These are phyloP conservation scores for Cystobasidium sp. DNA, from an alignment of 1,284 basidiomycete species.

Conservation along the genomic window DNA sequence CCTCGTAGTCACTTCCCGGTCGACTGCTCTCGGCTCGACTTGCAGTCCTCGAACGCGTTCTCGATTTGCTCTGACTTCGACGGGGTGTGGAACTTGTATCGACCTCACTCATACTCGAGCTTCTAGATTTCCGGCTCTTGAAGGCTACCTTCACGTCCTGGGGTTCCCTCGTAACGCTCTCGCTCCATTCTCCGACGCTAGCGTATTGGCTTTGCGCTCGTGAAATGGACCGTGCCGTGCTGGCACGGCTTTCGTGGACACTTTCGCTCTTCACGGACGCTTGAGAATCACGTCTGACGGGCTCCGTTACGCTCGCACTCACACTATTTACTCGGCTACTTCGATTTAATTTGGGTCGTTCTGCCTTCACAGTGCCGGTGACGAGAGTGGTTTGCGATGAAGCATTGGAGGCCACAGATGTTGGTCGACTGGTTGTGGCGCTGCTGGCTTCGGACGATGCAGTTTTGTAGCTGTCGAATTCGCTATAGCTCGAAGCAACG, in stretches of 20 bases:
- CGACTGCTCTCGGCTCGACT: not conserved
- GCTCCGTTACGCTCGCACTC: slow-evolving; percentile 4
- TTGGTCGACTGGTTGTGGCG: not conserved
- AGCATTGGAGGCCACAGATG: not conserved
- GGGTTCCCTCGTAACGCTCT: slow-evolving; percentile 6
- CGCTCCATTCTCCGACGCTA: slow-evolving; percentile 30
- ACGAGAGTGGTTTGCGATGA: slow-evolving; percentile 1
- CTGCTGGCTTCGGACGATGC: not conserved
- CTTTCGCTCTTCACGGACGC: not conserved
- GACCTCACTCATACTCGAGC: slow-evolving; percentile 2
- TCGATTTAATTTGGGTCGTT: slow-evolving; percentile 9
- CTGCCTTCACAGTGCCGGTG: slow-evolving; percentile 28
- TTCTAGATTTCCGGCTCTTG: slow-evolving; percentile 4
- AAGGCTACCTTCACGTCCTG: not conserved
- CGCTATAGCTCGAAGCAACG: slow-evolving; percentile 35
- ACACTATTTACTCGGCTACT: slow-evolving; percentile 7
- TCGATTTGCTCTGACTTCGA: too few species aligned
- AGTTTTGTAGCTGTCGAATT: slow-evolving; percentile 37
- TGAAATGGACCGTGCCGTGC: not conserved
- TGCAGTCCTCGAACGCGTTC: too few species aligned
- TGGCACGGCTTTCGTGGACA: not conserved
- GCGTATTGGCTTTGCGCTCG: slow-evolving; percentile 34
- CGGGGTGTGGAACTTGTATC: not conserved
- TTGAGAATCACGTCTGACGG: not conserved
- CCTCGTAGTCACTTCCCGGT: not conserved